Evolutionary conservation across 306 rosid species (phyloP), one percentile per base, ranked within the genome.

Genomic region (Ochetophila trinervis): DNA sequence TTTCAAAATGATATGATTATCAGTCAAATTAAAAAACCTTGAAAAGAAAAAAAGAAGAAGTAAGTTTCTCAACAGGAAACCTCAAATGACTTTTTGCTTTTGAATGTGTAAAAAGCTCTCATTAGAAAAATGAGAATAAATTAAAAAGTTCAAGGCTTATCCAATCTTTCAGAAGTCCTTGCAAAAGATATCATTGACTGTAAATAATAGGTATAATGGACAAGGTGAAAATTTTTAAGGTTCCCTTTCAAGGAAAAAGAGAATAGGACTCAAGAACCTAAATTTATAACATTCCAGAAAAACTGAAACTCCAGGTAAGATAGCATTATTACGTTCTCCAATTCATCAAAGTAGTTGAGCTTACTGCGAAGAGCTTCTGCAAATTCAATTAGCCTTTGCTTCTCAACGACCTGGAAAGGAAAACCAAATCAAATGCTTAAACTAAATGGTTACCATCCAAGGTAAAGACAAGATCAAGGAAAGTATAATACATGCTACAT

Each of bases 301-400:
- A 76, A 74, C 67, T 52, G 56, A 78, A 78, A 74, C 74, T 75
- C 82, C 80, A 81, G 85, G 80, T 79, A 83, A 88, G 84, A 85
- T 81, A 82, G 90, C 88, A 82, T 79, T 79, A 97, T 90, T 93
- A 93, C 99, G 90, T 93, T 93, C 96, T 93, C 99, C 90, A 93
- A 89, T 85, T 93, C 99, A 79, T 87, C 97, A 62, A 90, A 93
- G 86, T 87, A 93, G 78, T 93, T 90, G 72, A 90, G 96, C 80
- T 87, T 93, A 86, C 87, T 90, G 53, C 90, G 96, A 78, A 93
- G 94, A 68, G 99, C 96, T 63, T 93, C 98, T 0, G 86, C 85
- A 83, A 93, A 93, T 60, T 93, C 99, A 66, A 87, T 84, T 65
- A 93, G 80, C 53, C 88, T 80, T 79, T 93, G 96, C 86, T 93